Conservation (phyloP, 768 basidiomycete genomes). For the Collybia mongolica region DNA sequence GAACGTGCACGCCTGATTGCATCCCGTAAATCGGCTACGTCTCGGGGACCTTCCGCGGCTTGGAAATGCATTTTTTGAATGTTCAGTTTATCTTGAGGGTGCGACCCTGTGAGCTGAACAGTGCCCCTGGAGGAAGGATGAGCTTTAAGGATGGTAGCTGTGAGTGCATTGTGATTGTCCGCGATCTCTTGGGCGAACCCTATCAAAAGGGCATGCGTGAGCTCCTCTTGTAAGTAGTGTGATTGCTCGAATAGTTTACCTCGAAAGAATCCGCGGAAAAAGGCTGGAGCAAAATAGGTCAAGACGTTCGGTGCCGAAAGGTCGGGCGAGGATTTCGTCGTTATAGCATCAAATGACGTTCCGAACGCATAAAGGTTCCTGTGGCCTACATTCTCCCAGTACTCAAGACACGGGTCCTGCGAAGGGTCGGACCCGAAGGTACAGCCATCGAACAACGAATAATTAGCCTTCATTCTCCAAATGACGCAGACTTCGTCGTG, state of each 20-base stretch:
- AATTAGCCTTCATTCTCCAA: conserved; percentile 27
- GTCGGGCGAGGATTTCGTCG: conserved; percentile 19
- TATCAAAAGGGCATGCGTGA: conserved; percentile 1
- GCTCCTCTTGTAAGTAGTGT: not conserved
- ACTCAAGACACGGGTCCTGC: conserved; percentile 25
- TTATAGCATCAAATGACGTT: conserved; percentile 18
- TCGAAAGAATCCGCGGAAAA: conserved; percentile 25
- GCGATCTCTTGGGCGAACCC: conserved; percentile 21
- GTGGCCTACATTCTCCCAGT: conserved; percentile 21
- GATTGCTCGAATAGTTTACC: conserved; percentile 8
- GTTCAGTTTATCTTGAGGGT: conserved; percentile 27
- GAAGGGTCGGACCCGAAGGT: conserved; percentile 22
- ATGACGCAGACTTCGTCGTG: conserved; percentile 29
- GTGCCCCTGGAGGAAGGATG: conserved; percentile 28
- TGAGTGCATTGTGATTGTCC: conserved; percentile 18
- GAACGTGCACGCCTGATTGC: conserved; percentile 22
- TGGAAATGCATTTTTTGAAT: conserved; percentile 29
- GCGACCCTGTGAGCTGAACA: conserved; percentile 26
- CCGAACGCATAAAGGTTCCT: conserved; percentile 24
- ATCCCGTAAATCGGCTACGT: conserved; percentile 23
- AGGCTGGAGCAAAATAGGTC: conserved; percentile 23
- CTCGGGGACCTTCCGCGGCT: conserved; percentile 18
- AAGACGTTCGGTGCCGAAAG: conserved; percentile 23
- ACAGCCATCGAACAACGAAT: conserved; percentile 23
- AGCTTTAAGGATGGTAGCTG: conserved; percentile 23